Evolutionary conservation across 1,284 basidiomycete species (phyloP).

Genomic region (Apiotrichum veenhuisii): DNA sequence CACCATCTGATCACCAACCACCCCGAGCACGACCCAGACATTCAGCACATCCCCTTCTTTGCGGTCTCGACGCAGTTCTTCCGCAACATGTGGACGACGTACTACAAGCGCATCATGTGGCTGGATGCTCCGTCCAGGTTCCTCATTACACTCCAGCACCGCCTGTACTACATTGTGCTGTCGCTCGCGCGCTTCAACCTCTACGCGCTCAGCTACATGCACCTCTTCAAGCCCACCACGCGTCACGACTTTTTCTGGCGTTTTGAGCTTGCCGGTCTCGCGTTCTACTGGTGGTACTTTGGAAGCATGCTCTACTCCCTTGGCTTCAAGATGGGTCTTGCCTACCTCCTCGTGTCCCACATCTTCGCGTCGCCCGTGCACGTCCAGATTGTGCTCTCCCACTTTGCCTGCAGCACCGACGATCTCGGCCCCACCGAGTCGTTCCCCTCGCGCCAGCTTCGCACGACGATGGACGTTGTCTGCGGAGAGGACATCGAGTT

Average conservation of each 20-base stretch:
- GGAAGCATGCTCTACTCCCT: conserved; percentile 49
- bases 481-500: conserved; percentile 80
- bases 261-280: conserved; percentile 53
- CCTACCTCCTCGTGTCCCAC: conserved; percentile 55
- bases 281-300: conserved; percentile 57
- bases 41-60: conserved; percentile 91
- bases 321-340: conserved; percentile 51
- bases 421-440: conserved; percentile 88
- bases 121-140: conserved; percentile 69
- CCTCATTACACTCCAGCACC: conserved; percentile 78
- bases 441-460: conserved; percentile 86
- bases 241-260: conserved; percentile 45
- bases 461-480: conserved; percentile 93
- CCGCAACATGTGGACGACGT: conserved; percentile 81
- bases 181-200: conserved; percentile 93
- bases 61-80: conserved; percentile 88
- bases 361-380: conserved; percentile 56
- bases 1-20: conserved; percentile 98
- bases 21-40: conserved; percentile 87
- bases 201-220: conserved; percentile 80
- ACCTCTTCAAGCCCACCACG: conserved; percentile 56
- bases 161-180: conserved; percentile 89
- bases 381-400: conserved; percentile 84
- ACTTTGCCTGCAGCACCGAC: conserved; percentile 91
- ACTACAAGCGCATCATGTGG: conserved; percentile 83